These are phyloP conservation scores for Neocucurbitaria cava DNA, from an alignment of 2,329 filamentous ascomycete genomes.

Conservation along the genomic window DNA sequence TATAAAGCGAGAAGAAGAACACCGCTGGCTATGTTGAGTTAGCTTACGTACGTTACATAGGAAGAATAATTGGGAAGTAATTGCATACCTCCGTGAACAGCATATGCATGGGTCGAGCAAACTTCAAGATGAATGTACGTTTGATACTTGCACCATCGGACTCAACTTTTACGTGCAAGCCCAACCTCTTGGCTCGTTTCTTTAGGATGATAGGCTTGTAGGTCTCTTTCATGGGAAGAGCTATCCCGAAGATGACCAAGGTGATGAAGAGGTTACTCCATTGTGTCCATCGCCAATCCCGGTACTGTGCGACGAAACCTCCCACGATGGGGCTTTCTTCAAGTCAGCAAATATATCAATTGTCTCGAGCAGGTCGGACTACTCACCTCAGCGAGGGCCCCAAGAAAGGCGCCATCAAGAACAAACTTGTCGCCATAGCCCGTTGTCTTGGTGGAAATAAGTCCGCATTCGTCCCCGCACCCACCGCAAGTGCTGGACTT, in stretches of 20 bases:
- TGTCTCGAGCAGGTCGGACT: not conserved
- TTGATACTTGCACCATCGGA: slow-evolving; percentile 20
- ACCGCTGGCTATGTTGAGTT: slow-evolving; percentile 35
- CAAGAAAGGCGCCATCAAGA: slow-evolving; percentile 51
- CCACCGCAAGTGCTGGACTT: slow-evolving; percentile 60
- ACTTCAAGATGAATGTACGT: slow-evolving; percentile 47
- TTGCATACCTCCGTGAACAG: slow-evolving; percentile 39
- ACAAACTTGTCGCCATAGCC: slow-evolving; percentile 45
- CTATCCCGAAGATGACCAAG: slow-evolving; percentile 42
- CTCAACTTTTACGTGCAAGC: slow-evolving; percentile 28
- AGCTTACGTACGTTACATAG: not conserved
- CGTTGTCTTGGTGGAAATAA: slow-evolving; percentile 43
- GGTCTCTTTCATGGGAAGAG: slow-evolving; percentile 61
- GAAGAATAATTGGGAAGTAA: not conserved
- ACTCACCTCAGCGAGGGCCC: slow-evolving; percentile 48
- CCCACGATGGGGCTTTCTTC: slow-evolving; percentile 51
- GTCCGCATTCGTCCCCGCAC: slow-evolving; percentile 52
- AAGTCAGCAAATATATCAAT: not conserved
- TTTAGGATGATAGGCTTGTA: slow-evolving; percentile 60
- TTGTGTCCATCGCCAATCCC: slow-evolving; percentile 53
- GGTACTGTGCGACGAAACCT: slow-evolving; percentile 56
- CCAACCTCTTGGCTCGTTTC: slow-evolving; percentile 42
- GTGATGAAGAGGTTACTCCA: slow-evolving; percentile 55
- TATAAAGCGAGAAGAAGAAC: slow-evolving; percentile 45
- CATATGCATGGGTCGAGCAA: slow-evolving; percentile 61